Base-by-base conservation (phyloP, 2,329 filamentous ascomycete species). In the Fusarium mangiferae region DNA sequence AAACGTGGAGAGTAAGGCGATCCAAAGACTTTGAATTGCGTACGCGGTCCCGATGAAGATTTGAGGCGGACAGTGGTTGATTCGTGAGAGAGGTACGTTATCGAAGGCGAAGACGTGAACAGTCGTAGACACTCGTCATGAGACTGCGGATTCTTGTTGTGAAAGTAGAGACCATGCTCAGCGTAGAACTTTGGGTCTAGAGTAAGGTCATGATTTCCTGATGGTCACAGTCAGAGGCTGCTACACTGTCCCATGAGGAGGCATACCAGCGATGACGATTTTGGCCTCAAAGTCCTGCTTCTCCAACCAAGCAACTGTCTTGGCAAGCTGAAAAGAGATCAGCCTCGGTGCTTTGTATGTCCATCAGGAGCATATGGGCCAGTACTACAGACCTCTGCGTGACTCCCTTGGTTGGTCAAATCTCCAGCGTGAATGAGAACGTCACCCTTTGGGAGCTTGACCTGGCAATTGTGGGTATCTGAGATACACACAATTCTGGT, bases 351-450 rank as follows among this genome's bases (percentile, higher is more conserved):
- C 38, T 54, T 39, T 38, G 20, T 44, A 11, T 33, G 45, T 38
- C 13, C 17, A n/a, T 35, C 14, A 24, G 42, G 20, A 49, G 24
- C 28, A 62, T 58, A 42, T 33, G 35, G 46, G 44, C 15, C 26
- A 58, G 35, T 30, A 55, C 54, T 35, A 66, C 67, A 58, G 36
- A 87, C 86, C 82, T 91, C 89, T 12, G 83, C 84, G 72, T 84
- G 84, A 72, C 84, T 91, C 22, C 93, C 93, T 78, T 92, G 90
- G 79, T 94, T 94, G 7, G 92, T 94, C 74, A 95, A 81, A 79
- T 95, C 93, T 12, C 93, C 93, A 3, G 93, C 92, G 78, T 94
- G 92, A 56, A 95, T 90, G 39, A 95, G 85, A 14, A 95, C 89
- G 79, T 95, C 92, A 45, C 93, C 93, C 28, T 86, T 87, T 1